Base-by-base conservation (phyloP, 2,329 filamentous ascomycete genomes). In the Cladosporium sp. region DNA sequence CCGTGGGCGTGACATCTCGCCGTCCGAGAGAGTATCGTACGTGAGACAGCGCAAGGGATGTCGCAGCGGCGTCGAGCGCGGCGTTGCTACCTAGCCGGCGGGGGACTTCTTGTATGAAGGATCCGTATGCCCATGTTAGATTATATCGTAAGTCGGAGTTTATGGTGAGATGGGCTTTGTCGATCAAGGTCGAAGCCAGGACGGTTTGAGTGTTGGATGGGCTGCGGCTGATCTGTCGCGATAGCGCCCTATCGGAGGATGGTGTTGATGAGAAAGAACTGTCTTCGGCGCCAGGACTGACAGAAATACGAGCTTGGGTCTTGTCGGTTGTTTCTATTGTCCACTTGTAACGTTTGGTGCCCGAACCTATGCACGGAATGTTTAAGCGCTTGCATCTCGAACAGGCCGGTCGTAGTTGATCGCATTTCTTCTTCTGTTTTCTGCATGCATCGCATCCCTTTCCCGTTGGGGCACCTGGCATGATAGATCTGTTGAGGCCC, bases 401-500 rank as follows among this genome's bases (percentile, higher is more conserved):
- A 35, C 53, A 53, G 12, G 42, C 19, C 6, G 53, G 53, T 39
- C 41, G 43, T 7, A 29, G 25, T 42, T 51, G 38, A 35, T 55
- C 53, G 32, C 50, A 55, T 45, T 55, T 55, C 52, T 55, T 55
- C 43, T 55, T 55, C 20, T 46, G 43, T 27, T 46, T 47, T 2
- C 54, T 45, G 52, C 54, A 55, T 1, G 35, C 54, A 30, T 52
- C 49, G 29, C 54, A 55, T 15, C 51, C 52, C n/a, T 43, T 36
- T 9, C 52, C 51, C 4, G 43, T 38, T 66, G 67, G 66, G 67
- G 58, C 56, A 18, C 54, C 54, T 13, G 54, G 54, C 54, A 55
- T 55, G n/a, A 19, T 41, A 36, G n/a, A 30, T 16, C 18, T 25
- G 30, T 30, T 4, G 5, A 27, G 22, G 22, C 9, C 4, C 9